Conservation (phyloP, 305 asterid genomes). For the Petunia hybrid region DNA sequence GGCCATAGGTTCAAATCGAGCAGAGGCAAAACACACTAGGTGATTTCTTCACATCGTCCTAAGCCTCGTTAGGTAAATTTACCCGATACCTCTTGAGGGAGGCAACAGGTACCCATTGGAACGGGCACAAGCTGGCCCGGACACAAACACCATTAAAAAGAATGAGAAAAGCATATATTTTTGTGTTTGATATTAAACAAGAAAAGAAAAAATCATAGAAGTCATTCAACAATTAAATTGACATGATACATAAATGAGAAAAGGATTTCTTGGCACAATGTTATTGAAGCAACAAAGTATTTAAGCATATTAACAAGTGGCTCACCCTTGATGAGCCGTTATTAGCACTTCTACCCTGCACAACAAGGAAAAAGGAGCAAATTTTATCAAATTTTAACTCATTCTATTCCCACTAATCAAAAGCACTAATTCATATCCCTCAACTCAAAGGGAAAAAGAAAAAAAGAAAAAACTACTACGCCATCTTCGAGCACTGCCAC, state of each 20-base stretch:
- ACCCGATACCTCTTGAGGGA: too few relatives aligned
- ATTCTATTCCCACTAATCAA: not conserved
- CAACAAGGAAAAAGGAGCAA: conserved; percentile 27
- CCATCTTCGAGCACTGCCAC: too few relatives aligned
- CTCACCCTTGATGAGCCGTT: conserved; percentile 63
- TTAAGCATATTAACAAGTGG: not conserved
- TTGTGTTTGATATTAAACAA: not conserved
- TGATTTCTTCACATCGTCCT: too few relatives aligned
- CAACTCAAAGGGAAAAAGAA: too few relatives aligned
- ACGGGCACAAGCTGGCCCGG: too few relatives aligned
- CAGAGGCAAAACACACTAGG: too few relatives aligned
- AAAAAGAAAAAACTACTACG: too few relatives aligned
- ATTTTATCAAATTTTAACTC: not conserved
- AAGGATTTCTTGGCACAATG: not conserved
- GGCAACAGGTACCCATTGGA: too few relatives aligned
- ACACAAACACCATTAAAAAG: too few relatives aligned
- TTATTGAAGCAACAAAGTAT: not conserved
- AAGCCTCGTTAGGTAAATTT: too few relatives aligned
- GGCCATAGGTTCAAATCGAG: too few relatives aligned
- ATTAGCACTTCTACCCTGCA: conserved; percentile 60
- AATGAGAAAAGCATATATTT: not conserved
- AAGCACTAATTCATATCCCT: not conserved
- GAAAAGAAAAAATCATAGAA: not conserved
- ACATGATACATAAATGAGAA: not conserved
- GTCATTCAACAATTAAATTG: not conserved